A percentile compares a stretch with the other conserved stretches of the same genome.
Conservation (phyloP, 2,329 filamentous ascomycete species). For the Penicillium sp. region DNA sequence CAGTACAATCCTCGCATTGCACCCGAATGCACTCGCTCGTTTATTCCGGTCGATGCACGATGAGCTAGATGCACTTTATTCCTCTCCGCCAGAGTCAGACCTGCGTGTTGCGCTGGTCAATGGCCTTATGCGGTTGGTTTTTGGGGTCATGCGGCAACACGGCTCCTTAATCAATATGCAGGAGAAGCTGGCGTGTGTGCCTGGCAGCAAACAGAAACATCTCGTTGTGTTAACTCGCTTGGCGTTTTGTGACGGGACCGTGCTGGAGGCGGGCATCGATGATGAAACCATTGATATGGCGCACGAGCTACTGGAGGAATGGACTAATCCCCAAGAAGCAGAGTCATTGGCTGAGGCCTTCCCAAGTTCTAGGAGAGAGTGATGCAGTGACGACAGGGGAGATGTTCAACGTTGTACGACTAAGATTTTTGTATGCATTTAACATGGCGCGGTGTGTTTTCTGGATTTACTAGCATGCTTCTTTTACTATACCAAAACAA, state of each 20-base stretch:
- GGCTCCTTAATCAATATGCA: constrained; percentile 65
- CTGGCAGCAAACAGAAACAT: constrained; percentile 77
- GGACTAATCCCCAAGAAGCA: constrained; percentile 75
- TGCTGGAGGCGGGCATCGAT: constrained; percentile 74
- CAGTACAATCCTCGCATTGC: constrained; percentile 62
- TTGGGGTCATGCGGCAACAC: constrained; percentile 60
- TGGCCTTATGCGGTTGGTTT: constrained; percentile 58
- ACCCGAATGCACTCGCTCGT: constrained; percentile 69
- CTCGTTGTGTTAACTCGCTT: constrained; percentile 75
- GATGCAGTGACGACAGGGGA: constrained; percentile 18
- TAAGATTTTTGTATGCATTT: constrained; percentile 13
- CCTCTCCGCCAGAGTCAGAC: constrained; percentile 46
- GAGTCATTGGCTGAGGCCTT: constrained; percentile 56
- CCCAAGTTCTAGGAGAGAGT: constrained; percentile 35
- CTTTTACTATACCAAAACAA: not conserved
- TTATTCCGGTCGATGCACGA: constrained; percentile 74
- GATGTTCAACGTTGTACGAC: constrained; percentile 9
- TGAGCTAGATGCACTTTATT: constrained; percentile 62
- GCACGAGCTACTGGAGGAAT: constrained; percentile 74
- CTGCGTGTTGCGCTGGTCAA: constrained; percentile 56
- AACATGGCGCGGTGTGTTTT: constrained; percentile 8
- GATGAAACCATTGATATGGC: constrained; percentile 77
- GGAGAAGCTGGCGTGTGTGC: constrained; percentile 66
- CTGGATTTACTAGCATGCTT: constrained; percentile 1
- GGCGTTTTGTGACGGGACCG: constrained; percentile 77